Evolutionary conservation across 2,329 filamentous ascomycete species (phyloP).

Genomic region (Alternaria ventricosa): DNA sequence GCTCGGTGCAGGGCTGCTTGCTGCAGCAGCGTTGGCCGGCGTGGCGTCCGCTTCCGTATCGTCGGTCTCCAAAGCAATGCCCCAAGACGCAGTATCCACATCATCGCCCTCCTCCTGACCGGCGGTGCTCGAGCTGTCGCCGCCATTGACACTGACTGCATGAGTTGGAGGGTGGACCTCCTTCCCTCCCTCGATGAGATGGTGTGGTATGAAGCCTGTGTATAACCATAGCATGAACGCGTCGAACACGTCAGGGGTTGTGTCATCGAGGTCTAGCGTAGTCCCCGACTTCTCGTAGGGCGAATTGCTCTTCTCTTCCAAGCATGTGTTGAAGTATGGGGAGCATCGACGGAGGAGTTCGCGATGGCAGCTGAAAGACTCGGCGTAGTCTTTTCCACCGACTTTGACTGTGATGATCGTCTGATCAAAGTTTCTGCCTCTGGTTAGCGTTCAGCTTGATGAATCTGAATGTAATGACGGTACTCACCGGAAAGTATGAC

Average conservation of each 20-base stretch:
- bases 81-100: conserved; percentile 45
- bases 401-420: conserved; percentile 46
- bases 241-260: conserved; percentile 47
- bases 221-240: conserved; percentile 49
- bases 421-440: conserved; percentile 44
- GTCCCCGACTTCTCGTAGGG: conserved; percentile 39
- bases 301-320: conserved; percentile 39
- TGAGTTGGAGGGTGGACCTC: conserved; percentile 40
- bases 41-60: conserved; percentile 25
- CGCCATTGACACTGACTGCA: conserved; percentile 29
- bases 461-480: background rate
- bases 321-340: conserved; percentile 40
- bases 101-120: conserved; percentile 35
- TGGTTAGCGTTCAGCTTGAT: conserved; percentile 19
- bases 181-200: conserved; percentile 46
- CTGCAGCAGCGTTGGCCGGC: conserved; percentile 12
- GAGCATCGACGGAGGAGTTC: conserved; percentile 44
- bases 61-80: conserved; percentile 41
- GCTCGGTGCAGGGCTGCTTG: conserved; percentile 19
- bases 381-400: conserved; percentile 37
- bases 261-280: conserved; percentile 41
- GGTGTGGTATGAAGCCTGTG: conserved; percentile 45
- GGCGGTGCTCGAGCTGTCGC: conserved; percentile 15
- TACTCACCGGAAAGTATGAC: conserved; percentile 44
- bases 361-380: conserved; percentile 45